Evolutionary conservation across 768 basidiomycete species (phyloP), one percentile per base, ranked within the genome.

Genomic region (Boletus fagicola): DNA sequence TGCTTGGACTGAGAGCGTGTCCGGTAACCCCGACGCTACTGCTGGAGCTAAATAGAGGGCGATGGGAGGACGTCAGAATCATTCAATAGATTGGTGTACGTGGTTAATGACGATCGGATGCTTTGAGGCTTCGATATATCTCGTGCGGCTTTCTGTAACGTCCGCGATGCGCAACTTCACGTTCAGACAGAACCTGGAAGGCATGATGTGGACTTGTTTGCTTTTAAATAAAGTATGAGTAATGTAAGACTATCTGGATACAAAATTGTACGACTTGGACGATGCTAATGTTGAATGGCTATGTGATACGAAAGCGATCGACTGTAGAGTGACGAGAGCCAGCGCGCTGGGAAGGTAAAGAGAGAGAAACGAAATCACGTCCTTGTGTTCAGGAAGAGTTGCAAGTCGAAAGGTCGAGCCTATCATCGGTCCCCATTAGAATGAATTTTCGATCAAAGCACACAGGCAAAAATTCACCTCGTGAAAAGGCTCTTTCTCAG

Each of bases 1-100:
- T 83, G 13, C 68, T 90, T 30, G 87, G 84, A 1, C 67, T 87
- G 51, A 74, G 86, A 60, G 80, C 69, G 42, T 88, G 85, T 68
- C 65, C 68, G 45, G 62, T 86, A 26, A 74, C 80, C 2, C 64
- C 64, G 40, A 75, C 70, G n/a, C 66, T 84, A 31, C 52, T 79
- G 22, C 60, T 54, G 38, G 77, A 72, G 53, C 65, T 90, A 40
- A 88, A 89, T 62, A 72, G 76, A 63, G 80, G 81, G 0, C 79
- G 86, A 58, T 88, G 87, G 87, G 80, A 82, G 57, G 86, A 87
- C 64, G 75, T 91, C 35, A 70, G 68, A 43, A 65, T 87, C 59
- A 63, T 87, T 57, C 73, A 68, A 55, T 80, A 70, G 58, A 42
- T 38, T 49, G 36, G 26, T 55, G 58, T 56, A 31, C 7, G 33